Base-by-base conservation (phyloP, 345 rosid species). In the Populus pruinosa region DNA sequence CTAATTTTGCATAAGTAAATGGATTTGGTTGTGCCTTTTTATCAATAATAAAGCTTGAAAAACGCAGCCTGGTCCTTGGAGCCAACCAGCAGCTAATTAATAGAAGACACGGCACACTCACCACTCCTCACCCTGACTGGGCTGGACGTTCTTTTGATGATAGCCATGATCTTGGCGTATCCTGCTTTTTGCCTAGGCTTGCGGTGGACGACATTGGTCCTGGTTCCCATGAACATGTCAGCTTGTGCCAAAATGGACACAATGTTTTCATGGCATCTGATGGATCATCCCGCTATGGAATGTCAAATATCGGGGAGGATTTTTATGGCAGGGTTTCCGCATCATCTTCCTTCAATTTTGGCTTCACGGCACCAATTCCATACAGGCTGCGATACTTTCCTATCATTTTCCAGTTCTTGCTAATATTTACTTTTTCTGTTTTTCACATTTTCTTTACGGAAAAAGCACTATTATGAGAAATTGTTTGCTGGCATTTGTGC, bases 151-250 rank as follows among this genome's bases (percentile, higher is more conserved):
- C 33, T 31, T 31, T 31, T 31, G 3, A 31, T 31, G 33, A 31
- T 31, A 2, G 33, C 33, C 33, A 31, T 31, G 33, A 31, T 31
- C 33, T 31, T 31, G 33, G 33, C 33, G 33, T 31, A 31, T 38
- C 8, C 41, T 38, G 8, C 41, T 5, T 38, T 38, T 66, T 67
- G 56, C 69, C 53, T 77, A 95, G 99, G 94, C 92, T 86, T 90
- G 91, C 85, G 65, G 73, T 92, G 75, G 87, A 89, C 85, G 99
- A 93, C 84, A 81, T 96, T 68, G 98, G 99, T 67, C 92, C 98
- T 39, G 99, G 99, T 75, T 93, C 91, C 73, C 99, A 96, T 80
- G 99, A 91, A 55, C 98, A 96, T 87, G 50, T 96, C 67, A 96
- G 97, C 78, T 81, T 96, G 73, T 96, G 89, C 90, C 87, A 82